Evolutionary conservation across 768 basidiomycete genomes (phyloP), one percentile per base, ranked within the genome.

Genomic region (Boletus subcaerulescens): DNA sequence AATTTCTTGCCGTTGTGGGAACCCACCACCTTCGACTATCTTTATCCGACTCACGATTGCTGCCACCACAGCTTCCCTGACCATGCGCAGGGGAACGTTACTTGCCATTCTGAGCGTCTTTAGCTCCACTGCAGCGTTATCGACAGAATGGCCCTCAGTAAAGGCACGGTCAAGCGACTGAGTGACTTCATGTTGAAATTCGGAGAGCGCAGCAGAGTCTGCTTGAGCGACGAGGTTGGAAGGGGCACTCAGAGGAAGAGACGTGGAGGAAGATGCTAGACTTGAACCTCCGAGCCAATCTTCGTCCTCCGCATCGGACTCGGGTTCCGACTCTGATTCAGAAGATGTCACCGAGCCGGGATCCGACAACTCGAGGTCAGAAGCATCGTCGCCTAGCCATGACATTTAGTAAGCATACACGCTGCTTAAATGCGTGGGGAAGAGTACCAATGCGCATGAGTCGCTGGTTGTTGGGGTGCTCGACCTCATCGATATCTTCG

Each of bases 61-160:
- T n/a, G 80, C 80, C 36, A 98, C 78, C n/a, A 98, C 91, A 15
- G 89, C 89, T 70, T 94, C 89, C 48, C 90, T 80, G 15, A 97
- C 94, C 48, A 85, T 79, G n/a, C 80, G 81, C 18, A 97, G 79
- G 12, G 91, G 82, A 26, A 98, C 96, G 64, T 98, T 98, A 64
- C 88, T 91, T 35, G 93, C 93, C 92, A 98, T 96, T 46, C 95
- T 89, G 43, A 99, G 81, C 42, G 96, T 97, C 75, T 96, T 93
- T 56, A 98, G 80, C 68, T 98, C 96, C 57, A 98, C 89, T 1
- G 91, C 80, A 2, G 94, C 93, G 69, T 97, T 93, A 61, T 96
- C 93, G 44, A 96, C 86, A 12, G 86, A 87, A 73, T 97, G 94
- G 3, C 82, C 87, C 72, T 99, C 96, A 10, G 85, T 79, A 70